Evolutionary conservation across 108 stramenopile species (phyloP).

Genomic region (Mediolabrus comicus): DNA sequence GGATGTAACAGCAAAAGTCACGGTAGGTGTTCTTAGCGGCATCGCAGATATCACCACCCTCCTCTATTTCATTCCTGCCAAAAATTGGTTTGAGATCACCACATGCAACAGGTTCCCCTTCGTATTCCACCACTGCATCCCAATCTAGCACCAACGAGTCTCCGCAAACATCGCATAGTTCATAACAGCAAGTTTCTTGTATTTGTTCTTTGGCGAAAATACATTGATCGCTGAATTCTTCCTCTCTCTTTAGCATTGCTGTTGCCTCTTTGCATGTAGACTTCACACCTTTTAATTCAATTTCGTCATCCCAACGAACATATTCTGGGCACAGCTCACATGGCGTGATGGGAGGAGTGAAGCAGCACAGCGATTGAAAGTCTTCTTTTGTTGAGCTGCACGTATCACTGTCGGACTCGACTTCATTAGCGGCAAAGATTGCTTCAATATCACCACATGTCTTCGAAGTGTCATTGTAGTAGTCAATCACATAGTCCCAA

Average conservation of each 20-base stretch:
- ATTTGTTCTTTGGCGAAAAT: conserved; percentile 15
- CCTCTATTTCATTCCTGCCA: conserved; percentile 39
- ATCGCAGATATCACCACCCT: conserved; percentile 23
- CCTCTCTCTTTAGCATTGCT: conserved; percentile 32
- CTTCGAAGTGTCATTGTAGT: conserved; percentile 21
- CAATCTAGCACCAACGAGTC: conserved; percentile 36
- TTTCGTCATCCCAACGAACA: conserved; percentile 39
- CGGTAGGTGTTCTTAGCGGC: conserved; percentile 15
- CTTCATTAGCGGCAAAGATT: conserved; percentile 29
- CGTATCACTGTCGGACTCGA: conserved; percentile 18
- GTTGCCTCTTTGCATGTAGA: conserved; percentile 39
- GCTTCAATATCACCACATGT: conserved; percentile 49
- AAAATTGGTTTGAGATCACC: conserved; percentile 49
- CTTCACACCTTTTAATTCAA: conserved; percentile 34
- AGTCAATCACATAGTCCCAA: conserved; percentile 35
- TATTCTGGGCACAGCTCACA: conserved; percentile 44
- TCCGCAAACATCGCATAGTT: conserved; percentile 43
- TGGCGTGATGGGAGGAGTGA: conserved; percentile 27
- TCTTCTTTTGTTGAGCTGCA: conserved; percentile 24
- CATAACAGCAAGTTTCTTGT: conserved; percentile 36
- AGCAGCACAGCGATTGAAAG: conserved; percentile 42
- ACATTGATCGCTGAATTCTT: conserved; percentile 34
- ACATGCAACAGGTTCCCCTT: conserved; percentile 35
- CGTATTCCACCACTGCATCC: conserved; percentile 43
- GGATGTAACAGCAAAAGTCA: conserved; percentile 47